Conservation (phyloP, 1,139 yeast genomes). For the Hanseniaspora gamundiae region DNA sequence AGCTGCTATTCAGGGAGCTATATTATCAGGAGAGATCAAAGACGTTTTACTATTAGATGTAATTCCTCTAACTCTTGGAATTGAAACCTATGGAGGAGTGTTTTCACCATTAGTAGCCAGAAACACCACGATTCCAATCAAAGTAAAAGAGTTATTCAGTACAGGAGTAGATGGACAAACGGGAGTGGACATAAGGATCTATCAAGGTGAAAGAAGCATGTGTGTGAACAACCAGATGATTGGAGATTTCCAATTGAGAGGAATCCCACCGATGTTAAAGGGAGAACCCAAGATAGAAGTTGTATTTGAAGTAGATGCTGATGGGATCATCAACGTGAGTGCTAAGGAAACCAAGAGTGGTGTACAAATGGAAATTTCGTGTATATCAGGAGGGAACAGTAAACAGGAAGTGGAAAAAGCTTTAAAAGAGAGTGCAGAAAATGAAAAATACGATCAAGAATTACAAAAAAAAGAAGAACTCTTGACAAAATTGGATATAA, state of each 20-base stretch:
- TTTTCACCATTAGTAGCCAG: conserved; percentile 68
- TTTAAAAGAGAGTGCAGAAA: neutral
- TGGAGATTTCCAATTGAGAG: conserved; percentile 57
- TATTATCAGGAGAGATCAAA: conserved; percentile 55
- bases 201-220: conserved; percentile 66
- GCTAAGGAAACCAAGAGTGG: conserved; percentile 57
- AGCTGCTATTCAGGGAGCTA: conserved; percentile 78
- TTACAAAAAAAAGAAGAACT: neutral
- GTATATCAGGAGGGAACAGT: neutral
- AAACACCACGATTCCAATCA: conserved; percentile 66
- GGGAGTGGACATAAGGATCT: conserved; percentile 65
- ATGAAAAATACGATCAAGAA: neutral
- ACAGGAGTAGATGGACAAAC: conserved; percentile 84
- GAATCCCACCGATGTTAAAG: conserved; percentile 62
- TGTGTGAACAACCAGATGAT: conserved; percentile 63
- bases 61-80: conserved; percentile 67
- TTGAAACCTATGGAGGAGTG: conserved; percentile 73
- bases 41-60: conserved; percentile 69
- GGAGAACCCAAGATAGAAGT: conserved; percentile 70
- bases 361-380: conserved; percentile 5
- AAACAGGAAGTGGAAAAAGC: neutral
- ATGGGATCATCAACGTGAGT: conserved; percentile 66
- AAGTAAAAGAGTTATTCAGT: conserved; percentile 58
- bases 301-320: conserved; percentile 67
- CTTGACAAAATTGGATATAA: neutral